phyloP scores from a whole-genome alignment of 192 early-diverging fungal species.

The Phlyctochytrium planicorne region DNA sequence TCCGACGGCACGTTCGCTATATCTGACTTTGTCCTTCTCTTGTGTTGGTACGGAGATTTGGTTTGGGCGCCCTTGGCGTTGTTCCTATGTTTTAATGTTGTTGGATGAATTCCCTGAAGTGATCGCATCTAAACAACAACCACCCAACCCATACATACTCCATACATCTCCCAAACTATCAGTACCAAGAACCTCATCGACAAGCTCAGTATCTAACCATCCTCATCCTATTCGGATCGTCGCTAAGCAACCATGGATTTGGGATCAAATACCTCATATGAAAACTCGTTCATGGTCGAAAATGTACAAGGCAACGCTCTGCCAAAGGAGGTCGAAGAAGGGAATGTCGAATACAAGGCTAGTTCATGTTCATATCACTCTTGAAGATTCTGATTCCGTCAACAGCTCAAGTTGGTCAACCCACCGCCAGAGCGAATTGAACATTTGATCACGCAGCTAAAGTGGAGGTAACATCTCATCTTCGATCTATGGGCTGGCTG shows the following conservation, averaged over 20 bases:
- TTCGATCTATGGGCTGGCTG: neutral
- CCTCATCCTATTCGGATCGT: neutral
- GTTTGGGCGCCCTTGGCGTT: neutral
- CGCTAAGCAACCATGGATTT: neutral
- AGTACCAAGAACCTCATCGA: neutral
- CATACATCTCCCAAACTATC: too few species aligned
- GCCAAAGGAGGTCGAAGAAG: constrained; percentile 83
- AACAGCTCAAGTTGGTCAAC: constrained; percentile 70
- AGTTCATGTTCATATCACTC: neutral
- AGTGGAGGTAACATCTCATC: constrained; percentile 64
- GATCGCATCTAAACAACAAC: neutral
- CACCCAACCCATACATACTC: too few species aligned
- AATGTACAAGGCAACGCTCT: constrained; percentile 27
- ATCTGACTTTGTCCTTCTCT: too few species aligned
- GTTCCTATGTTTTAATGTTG: neutral
- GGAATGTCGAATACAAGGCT: constrained; percentile 90
- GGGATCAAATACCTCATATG: neutral
- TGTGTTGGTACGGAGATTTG: too few species aligned
- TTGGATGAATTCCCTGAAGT: neutral
- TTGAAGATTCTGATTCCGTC: neutral
- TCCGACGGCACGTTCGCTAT: neutral
- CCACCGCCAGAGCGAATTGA: constrained; percentile 68
- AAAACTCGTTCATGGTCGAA: neutral
- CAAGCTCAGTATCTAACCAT: neutral
- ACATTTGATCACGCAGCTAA: constrained; percentile 88